These are phyloP conservation scores for Senecio squalidus DNA, from an alignment of 140 eudicot species.

Conservation along the genomic window DNA sequence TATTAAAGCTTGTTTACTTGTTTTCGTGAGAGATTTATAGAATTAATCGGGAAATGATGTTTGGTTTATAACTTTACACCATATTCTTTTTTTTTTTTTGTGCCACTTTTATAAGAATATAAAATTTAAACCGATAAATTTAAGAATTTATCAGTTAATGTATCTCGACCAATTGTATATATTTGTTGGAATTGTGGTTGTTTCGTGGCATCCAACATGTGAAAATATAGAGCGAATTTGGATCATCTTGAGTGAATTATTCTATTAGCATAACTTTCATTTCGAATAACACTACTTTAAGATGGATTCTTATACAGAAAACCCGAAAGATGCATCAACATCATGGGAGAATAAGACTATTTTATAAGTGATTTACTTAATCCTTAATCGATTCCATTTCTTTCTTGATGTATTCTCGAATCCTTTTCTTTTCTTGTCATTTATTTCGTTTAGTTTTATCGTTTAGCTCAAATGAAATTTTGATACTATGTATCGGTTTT, in stretches of 20 bases:
- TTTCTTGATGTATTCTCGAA: constrained; percentile 7
- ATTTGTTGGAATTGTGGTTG: background rate
- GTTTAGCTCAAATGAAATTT: background rate
- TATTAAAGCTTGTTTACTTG: background rate
- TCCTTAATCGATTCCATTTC: constrained; percentile 8
- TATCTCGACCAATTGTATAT: no score
- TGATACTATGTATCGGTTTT: constrained; percentile 1
- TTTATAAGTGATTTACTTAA: background rate
- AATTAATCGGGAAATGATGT: background rate
- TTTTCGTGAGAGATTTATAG: constrained; percentile 1
- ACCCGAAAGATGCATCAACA: constrained; percentile 21
- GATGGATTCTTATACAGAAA: background rate
- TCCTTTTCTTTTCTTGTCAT: background rate
- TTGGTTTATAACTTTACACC: background rate
- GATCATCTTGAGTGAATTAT: constrained; percentile 17
- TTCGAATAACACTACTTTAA: constrained; percentile 7
- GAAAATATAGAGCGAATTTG: constrained; percentile 14
- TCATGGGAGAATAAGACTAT: constrained; percentile 12
- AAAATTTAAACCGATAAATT: background rate
- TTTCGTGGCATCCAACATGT: constrained; percentile 27
- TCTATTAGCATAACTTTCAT: constrained; percentile 20
- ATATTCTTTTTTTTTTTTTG: background rate
- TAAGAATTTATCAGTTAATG: background rate
- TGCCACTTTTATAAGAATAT: background rate
- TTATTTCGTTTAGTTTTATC: constrained; percentile 2